Evolutionary conservation across 352 stramenopile species (phyloP).

Genomic region (Globisporangium mamillatum): DNA sequence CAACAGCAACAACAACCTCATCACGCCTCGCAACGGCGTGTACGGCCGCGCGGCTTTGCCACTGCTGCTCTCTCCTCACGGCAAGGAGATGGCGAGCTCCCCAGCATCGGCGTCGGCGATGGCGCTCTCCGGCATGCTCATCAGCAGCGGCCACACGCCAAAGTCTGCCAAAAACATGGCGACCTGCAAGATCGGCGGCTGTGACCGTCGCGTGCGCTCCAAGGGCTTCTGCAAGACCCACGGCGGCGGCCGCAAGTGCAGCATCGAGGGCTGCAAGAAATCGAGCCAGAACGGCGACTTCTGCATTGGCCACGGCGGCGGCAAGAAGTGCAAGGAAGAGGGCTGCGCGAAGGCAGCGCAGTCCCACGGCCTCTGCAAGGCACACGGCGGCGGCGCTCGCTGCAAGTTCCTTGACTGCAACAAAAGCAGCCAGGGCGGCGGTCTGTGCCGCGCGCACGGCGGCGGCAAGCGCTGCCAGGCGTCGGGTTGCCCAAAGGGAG

Average conservation of each 20-base stretch:
- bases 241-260: slow-evolving; percentile 78
- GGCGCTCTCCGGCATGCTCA: slow-evolving; percentile 28
- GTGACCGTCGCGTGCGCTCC: slow-evolving; percentile 64
- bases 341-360: slow-evolving; percentile 82
- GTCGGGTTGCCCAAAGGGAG: slow-evolving; percentile 69
- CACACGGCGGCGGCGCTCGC: slow-evolving; percentile 75
- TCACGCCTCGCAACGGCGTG: slow-evolving; percentile 32
- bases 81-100: slow-evolving; percentile 27
- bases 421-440: slow-evolving; percentile 78
- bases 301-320: slow-evolving; percentile 83
- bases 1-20: slow-evolving; percentile 19
- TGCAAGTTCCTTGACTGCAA: slow-evolving; percentile 84
- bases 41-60: slow-evolving; percentile 33
- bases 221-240: slow-evolving; percentile 88
- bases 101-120: slow-evolving; percentile 28
- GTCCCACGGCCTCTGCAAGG: slow-evolving; percentile 83
- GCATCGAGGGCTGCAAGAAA: slow-evolving; percentile 85
- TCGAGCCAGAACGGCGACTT: slow-evolving; percentile 85
- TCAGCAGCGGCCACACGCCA: slow-evolving; percentile 23
- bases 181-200: slow-evolving; percentile 59
- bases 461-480: slow-evolving; percentile 81
- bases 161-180: slow-evolving; percentile 62
- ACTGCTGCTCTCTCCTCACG: slow-evolving; percentile 34
- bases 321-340: slow-evolving; percentile 85
- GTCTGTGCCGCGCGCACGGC: slow-evolving; percentile 72